Conservation (phyloP, 371 early-diverging fungal species). For the Rhizopus arrhizus region DNA sequence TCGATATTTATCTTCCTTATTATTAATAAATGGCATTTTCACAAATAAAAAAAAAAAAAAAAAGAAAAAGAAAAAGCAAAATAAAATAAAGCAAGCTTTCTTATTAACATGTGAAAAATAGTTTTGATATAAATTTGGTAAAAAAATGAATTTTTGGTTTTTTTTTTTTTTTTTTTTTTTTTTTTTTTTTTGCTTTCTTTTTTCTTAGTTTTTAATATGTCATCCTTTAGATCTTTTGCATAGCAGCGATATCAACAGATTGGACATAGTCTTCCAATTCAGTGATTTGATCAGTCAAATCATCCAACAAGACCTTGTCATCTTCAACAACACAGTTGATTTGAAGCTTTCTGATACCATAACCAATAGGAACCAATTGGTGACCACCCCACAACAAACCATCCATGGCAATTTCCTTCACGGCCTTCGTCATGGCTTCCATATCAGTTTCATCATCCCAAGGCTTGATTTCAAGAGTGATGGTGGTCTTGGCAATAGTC, state of each 20-base stretch:
- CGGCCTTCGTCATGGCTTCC: slow-evolving; percentile 71
- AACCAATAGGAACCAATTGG: slow-evolving; percentile 79
- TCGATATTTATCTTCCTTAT: slow-evolving; percentile 37
- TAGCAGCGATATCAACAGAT: slow-evolving; percentile 90
- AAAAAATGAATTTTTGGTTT: neutral
- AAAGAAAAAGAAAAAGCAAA: slow-evolving; percentile 13
- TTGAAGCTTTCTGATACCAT: slow-evolving; percentile 74
- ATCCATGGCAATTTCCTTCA: slow-evolving; percentile 80
- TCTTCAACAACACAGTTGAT: slow-evolving; percentile 94
- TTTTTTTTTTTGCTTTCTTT: no score
- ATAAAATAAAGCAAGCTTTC: slow-evolving; percentile 1
- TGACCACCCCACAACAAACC: slow-evolving; percentile 91
- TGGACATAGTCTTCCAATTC: slow-evolving; percentile 88
- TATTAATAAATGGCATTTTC: slow-evolving; percentile 29
- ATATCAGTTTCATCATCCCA: slow-evolving; percentile 97
- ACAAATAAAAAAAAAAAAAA: slow-evolving; percentile 4
- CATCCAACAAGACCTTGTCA: slow-evolving; percentile 78
- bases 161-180: no score
- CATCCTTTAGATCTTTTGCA: slow-evolving; percentile 84
- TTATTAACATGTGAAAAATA: neutral
- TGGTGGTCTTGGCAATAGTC: slow-evolving; percentile 89
- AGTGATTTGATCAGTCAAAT: slow-evolving; percentile 77
- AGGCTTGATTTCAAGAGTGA: slow-evolving; percentile 94
- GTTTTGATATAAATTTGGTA: neutral
- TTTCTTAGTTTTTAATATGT: no score